Percentiles rank a stretch among this genome's conserved stretches.
phyloP scores from a whole-genome alignment of 2,329 filamentous ascomycete genomes.

The Rhynchosporium secalis region DNA sequence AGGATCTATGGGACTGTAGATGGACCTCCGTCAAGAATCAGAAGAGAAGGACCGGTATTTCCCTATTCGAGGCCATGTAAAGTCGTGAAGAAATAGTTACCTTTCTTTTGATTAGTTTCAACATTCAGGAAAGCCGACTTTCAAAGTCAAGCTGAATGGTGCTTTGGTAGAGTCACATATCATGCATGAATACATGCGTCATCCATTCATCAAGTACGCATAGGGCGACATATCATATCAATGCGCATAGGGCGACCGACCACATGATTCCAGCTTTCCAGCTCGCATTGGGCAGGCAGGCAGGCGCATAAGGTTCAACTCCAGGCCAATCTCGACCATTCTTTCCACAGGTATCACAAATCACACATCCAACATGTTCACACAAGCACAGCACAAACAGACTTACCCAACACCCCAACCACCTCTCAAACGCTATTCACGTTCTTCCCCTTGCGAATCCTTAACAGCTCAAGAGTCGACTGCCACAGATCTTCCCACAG shows the following conservation, averaged over 20 bases:
- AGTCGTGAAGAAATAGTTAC: too few species aligned
- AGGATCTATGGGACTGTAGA: too few species aligned
- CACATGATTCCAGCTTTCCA: neutral
- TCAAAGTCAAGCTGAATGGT: neutral
- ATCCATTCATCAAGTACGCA: neutral
- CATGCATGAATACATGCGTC: too few species aligned
- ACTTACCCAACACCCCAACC: neutral
- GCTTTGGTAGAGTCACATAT: neutral
- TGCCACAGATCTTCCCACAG: constrained; percentile 10
- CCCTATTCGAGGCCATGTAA: too few species aligned
- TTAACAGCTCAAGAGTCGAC: neutral
- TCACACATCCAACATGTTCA: neutral
- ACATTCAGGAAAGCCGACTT: too few species aligned
- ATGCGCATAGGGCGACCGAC: constrained; percentile 1
- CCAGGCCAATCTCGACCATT: neutral
- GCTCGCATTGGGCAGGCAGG: neutral
- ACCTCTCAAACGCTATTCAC: neutral
- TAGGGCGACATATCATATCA: neutral
- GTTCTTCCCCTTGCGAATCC: constrained; percentile 1
- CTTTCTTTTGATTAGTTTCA: too few species aligned
- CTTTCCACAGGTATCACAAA: neutral
- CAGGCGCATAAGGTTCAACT: neutral
- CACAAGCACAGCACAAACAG: neutral
- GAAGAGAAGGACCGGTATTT: too few species aligned
- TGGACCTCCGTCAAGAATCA: too few species aligned